A percentile compares a stretch with the other conserved stretches of the same genome.
Conservation (phyloP, 192 early-diverging fungal genomes). For the Linnemannia elongata region DNA sequence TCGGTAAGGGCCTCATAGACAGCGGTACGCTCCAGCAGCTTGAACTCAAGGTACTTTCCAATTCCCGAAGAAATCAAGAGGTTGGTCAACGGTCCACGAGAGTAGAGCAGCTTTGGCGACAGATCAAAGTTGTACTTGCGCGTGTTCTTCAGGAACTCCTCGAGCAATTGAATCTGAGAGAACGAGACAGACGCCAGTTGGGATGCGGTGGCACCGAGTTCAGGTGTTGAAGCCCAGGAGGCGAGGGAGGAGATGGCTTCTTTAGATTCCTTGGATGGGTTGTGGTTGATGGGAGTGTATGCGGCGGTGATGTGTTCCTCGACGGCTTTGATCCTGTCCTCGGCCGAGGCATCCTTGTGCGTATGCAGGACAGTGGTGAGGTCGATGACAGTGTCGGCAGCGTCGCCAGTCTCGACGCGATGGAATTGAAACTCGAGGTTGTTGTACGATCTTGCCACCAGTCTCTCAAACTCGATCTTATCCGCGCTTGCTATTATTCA, state of each 20-base stretch:
- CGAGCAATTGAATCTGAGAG: slow-evolving; percentile 44
- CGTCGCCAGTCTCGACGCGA: not conserved
- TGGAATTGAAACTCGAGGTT: slow-evolving; percentile 52
- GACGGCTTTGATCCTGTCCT: slow-evolving; percentile 31
- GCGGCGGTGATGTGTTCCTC: slow-evolving; percentile 31
- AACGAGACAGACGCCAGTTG: slow-evolving; percentile 23
- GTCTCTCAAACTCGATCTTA: slow-evolving; percentile 43
- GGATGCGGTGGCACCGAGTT: slow-evolving; percentile 1
- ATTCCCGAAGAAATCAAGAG: slow-evolving; percentile 82
- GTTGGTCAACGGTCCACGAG: slow-evolving; percentile 80
- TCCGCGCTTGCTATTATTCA: slow-evolving; percentile 23
- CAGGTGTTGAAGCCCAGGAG: slow-evolving; percentile 26
- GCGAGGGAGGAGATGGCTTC: slow-evolving; percentile 45
- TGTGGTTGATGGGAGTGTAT: not conserved
- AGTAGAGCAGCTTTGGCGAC: slow-evolving; percentile 76
- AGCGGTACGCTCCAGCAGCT: slow-evolving; percentile 79
- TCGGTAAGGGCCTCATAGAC: slow-evolving; percentile 59
- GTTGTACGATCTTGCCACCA: slow-evolving; percentile 37
- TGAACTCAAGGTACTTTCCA: slow-evolving; percentile 91
- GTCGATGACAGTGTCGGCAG: slow-evolving; percentile 17
- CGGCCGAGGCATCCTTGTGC: slow-evolving; percentile 18
- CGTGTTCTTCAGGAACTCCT: slow-evolving; percentile 59
- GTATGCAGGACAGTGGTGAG: slow-evolving; percentile 28
- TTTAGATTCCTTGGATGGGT: slow-evolving; percentile 34
- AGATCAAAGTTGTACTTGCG: slow-evolving; percentile 80